Base-by-base conservation (phyloP, 768 basidiomycete species). In the Omphalotus guepiniiformis region DNA sequence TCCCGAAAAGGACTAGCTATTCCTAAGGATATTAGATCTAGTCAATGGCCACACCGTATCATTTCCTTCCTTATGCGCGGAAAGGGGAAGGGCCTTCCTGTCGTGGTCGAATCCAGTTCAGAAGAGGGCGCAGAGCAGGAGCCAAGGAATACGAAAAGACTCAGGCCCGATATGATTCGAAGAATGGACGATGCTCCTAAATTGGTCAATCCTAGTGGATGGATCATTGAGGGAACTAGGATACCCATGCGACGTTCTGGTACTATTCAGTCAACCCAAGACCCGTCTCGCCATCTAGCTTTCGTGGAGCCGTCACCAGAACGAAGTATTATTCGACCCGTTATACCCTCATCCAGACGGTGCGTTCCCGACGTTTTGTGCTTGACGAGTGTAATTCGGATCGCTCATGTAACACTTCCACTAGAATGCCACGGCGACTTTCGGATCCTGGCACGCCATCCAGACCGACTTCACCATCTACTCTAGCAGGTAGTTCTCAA, bases 81-180 rank as follows among this genome's bases (percentile, higher is more conserved):
- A n/a, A 52, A 47, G 32, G n/a, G 21, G 15, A 18, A 30, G 4
- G 29, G 38, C 12, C 26, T 39, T 16, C 45, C 47, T 9, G 38
- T 41, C 23, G 2, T 49, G 12, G 55, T 47, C 16, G 55, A 58
- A 4, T 57, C 60, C 6, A 49, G 42, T 38, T 40, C 39, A 12
- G 53, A 47, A 11, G 42, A 53, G 1, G 46, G 30, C 23, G 41
- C 32, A 21, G 56, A 49, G 25, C 37, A 30, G 26, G 25, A 19
- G 4, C 43, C 21, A 25, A 44, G 36, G 26, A 47, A n/a, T 28
- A n/a, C 35, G 12, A 66, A 63, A 19, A 74, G 65, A 39, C 48
- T 92, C 5, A 67, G 76, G 39, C 70, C 85, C 21, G 81, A 88
- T 46, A 90, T 91, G 88, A 90, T 93, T 47, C 76, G 80, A 25